Base-by-base conservation (phyloP, 73 alveolate species). In the Tetrahymena malaccensis region DNA sequence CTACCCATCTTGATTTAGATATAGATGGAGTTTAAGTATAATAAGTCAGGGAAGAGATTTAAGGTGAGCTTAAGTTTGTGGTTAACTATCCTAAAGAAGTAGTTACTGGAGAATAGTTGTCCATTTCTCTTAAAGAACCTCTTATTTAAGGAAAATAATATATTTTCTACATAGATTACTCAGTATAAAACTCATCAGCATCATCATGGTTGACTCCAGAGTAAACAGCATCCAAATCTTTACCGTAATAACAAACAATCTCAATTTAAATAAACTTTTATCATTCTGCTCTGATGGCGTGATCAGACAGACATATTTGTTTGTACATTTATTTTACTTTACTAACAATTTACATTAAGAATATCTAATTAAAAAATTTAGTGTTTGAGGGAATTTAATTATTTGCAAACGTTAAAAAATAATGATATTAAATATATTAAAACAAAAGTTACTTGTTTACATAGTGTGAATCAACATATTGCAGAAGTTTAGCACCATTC, bases 401-500 rank as follows among this genome's bases (percentile, higher is more conserved):
- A 0, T 7, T 7, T 7, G 44, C 15, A 40, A 40, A 40, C 11
- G 44, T 40, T 40, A 40, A 40, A 40, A 0, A 40, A 0, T 40
- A 40, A 40, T 50, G 27, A 50, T 50, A 19, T 11, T 50, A 10
- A 50, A 70, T 70, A 3, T n/a, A 25, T 70, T 8, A 70, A 70
- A 27, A 70, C 10, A 22, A 70, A 4, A 70, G 89, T 0, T 98
- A 98, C 95, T 96, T 98, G 98, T 98, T 97, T 96, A 97, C 99
- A 34, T 98, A 98, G 96, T 98, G 99, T 93, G 98, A 98, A 84
- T 98, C 99, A 22, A 98, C 97, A 85, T 93, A 94, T 85, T 98
- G 99, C 96, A 96, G 99, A 94, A 97, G 99, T 12, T 57, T 98
- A 58, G 98, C 98, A 56, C 99, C 99, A 15, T 94, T 96, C 34